Conservation (phyloP, 176 grass and related monocot species). For the Olyra latifolia region DNA sequence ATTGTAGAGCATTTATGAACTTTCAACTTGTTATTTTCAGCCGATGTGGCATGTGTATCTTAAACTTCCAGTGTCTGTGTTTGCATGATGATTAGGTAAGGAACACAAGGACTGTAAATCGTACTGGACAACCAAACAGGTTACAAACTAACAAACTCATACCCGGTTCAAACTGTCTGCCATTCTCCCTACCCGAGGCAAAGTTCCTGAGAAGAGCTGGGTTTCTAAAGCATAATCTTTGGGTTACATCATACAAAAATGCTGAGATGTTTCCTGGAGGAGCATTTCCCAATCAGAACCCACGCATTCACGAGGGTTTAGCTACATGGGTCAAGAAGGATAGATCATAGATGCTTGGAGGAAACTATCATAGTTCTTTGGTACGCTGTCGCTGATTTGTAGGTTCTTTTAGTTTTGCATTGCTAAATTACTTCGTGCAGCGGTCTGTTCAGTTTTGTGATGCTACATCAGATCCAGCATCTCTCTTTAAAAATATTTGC, state of each 20-base stretch:
- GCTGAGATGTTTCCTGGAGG: slow-evolving; percentile 68
- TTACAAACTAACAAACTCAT: slow-evolving; percentile 64
- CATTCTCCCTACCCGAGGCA: slow-evolving; percentile 52
- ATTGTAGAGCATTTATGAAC: neutral
- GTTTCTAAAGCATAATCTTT: slow-evolving; percentile 75
- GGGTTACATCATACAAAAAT: slow-evolving; percentile 63
- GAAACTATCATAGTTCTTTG: slow-evolving; percentile 63
- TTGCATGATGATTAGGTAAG: slow-evolving; percentile 38
- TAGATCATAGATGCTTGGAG: slow-evolving; percentile 45
- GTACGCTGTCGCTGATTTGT: slow-evolving; percentile 25
- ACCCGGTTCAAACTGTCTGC: too few relatives aligned
- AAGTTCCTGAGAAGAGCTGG: slow-evolving; percentile 70
- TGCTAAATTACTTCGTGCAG: too few relatives aligned
- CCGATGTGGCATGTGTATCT: neutral
- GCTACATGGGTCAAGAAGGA: slow-evolving; percentile 66
- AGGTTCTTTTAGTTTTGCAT: neutral
- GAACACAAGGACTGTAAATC: slow-evolving; percentile 69
- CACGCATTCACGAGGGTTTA: slow-evolving; percentile 55
- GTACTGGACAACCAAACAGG: slow-evolving; percentile 67
- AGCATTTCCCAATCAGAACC: slow-evolving; percentile 70
- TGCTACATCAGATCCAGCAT: neutral
- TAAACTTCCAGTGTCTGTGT: neutral
- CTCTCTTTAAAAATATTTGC: neutral
- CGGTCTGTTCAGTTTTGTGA: too few relatives aligned
- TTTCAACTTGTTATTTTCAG: slow-evolving; percentile 2